A percentile compares a stretch with the other conserved stretches of the same genome.
These are phyloP conservation scores for Annulohypoxylon maeteangense DNA, from an alignment of 495 filamentous ascomycete genomes.

Conservation along the genomic window DNA sequence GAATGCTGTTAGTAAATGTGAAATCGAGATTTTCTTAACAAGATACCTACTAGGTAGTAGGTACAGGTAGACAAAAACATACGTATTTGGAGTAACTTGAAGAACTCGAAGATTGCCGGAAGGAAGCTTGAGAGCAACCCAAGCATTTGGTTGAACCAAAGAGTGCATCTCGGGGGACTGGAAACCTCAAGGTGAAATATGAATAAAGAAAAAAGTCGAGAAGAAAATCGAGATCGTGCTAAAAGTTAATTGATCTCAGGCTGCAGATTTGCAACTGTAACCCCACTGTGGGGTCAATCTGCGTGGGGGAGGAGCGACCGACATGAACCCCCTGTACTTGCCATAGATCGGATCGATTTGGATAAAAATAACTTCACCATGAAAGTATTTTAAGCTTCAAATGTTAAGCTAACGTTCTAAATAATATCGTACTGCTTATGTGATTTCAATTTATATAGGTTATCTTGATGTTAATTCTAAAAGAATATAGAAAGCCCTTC, in stretches of 20 bases:
- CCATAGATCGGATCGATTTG: neutral
- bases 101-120: constrained; percentile 72
- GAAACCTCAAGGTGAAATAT: constrained; percentile 4
- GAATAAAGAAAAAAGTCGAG: neutral
- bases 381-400: neutral
- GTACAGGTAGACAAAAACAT: constrained; percentile 67
- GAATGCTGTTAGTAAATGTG: constrained; percentile 13
- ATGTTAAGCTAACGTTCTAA: too few relatives aligned
- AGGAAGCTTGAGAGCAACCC: constrained; percentile 72
- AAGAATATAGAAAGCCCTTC: neutral
- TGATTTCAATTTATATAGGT: too few relatives aligned
- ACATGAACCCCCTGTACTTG: neutral
- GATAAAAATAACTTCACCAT: neutral
- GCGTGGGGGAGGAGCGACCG: constrained; percentile 7
- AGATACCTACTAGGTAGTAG: constrained; percentile 32
- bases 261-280: constrained; percentile 12
- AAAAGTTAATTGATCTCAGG: neutral
- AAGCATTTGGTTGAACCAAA: constrained; percentile 69
- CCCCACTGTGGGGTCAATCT: constrained; percentile 18
- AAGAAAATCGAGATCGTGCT: neutral
- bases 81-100: constrained; percentile 80
- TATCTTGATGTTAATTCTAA: neutral
- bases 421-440: too few relatives aligned
- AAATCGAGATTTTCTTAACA: constrained; percentile 40
- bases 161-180: constrained; percentile 46